Percentiles rank a stretch among this genome's conserved stretches.
These are phyloP conservation scores for Trametes cinnabarina DNA, from an alignment of 768 basidiomycete genomes.

Conservation along the genomic window DNA sequence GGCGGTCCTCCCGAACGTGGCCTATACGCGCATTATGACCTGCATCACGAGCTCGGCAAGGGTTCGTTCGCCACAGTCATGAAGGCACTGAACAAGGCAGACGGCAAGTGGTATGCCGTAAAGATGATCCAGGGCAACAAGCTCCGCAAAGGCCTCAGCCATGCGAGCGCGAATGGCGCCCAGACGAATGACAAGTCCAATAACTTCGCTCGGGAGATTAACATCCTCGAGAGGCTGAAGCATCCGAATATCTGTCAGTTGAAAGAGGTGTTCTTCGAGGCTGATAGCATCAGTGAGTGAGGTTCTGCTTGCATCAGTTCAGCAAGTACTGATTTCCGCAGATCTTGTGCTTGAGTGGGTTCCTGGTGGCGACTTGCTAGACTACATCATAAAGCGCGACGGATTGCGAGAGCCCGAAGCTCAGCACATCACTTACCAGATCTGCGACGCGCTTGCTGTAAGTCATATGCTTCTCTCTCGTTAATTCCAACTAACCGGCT, in stretches of 20 bases:
- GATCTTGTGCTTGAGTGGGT: constrained; percentile 84
- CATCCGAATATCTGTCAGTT: constrained; percentile 84
- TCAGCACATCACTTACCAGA: constrained; percentile 73
- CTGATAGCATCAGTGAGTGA: constrained; percentile 54
- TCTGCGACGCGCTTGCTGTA: constrained; percentile 78
- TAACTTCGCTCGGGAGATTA: constrained; percentile 68
- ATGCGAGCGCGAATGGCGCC: constrained; percentile 8
- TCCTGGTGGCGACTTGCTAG: constrained; percentile 85
- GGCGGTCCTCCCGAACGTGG: constrained; percentile 47
- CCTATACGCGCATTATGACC: constrained; percentile 64
- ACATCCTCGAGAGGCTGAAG: constrained; percentile 70
- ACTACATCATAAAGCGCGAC: constrained; percentile 61
- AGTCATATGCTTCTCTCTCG: constrained; percentile 23
- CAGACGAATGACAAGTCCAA: constrained; percentile 11
- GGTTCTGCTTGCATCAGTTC: constrained; percentile 20
- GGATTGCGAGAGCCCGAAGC: constrained; percentile 60
- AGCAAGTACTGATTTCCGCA: constrained; percentile 35
- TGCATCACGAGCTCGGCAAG: constrained; percentile 73
- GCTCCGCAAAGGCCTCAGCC: constrained; percentile 34
- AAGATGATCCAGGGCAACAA: constrained; percentile 73
- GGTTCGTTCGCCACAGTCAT: constrained; percentile 91
- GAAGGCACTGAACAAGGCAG: constrained; percentile 70
- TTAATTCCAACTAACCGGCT: neutral
- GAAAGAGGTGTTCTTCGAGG: constrained; percentile 71
- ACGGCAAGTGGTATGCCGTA: constrained; percentile 78